Evolutionary conservation across 1,284 basidiomycete species (phyloP).

Genomic region (Pseudomicrostroma phylloplanum): DNA sequence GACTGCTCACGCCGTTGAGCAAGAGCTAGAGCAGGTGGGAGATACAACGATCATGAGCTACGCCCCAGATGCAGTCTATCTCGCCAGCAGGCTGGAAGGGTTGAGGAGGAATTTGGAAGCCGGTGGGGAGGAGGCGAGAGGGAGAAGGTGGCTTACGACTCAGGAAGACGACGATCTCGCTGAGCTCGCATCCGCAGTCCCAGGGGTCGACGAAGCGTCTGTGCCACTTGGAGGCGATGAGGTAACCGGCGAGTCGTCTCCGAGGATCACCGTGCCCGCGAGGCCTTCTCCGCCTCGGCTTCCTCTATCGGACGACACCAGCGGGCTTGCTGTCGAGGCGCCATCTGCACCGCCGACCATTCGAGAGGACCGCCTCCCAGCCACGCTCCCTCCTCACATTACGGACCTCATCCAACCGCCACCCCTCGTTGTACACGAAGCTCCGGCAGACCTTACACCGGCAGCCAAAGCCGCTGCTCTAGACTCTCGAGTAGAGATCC

Average conservation of each 20-base stretch:
- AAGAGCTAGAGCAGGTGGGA: conserved; percentile 36
- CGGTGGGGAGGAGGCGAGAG: conserved; percentile 18
- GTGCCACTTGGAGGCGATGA: neutral
- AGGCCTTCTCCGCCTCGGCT: neutral
- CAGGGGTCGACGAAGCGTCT: neutral
- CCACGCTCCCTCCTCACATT: conserved; percentile 2
- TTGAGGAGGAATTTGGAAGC: conserved; percentile 38
- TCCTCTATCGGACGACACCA: neutral
- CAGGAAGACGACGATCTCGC: conserved; percentile 1
- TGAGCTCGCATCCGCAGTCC: neutral
- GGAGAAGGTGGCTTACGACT: neutral
- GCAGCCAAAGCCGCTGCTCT: conserved; percentile 33
- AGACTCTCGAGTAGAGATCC: conserved; percentile 37
- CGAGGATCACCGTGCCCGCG: neutral
- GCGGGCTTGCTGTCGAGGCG: too few species aligned
- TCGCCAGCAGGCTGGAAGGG: conserved; percentile 37
- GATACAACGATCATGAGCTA: conserved; percentile 40
- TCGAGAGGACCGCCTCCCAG: conserved; percentile 3
- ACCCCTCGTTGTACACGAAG: neutral
- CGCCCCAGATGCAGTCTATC: conserved; percentile 39
- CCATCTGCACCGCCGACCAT: conserved; percentile 16
- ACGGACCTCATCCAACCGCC: conserved; percentile 3
- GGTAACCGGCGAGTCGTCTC: neutral
- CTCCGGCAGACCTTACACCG: conserved; percentile 3
- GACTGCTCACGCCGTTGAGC: conserved; percentile 44